phyloP scores from a whole-genome alignment of 306 rosid species.

The Rubus idaeus region DNA sequence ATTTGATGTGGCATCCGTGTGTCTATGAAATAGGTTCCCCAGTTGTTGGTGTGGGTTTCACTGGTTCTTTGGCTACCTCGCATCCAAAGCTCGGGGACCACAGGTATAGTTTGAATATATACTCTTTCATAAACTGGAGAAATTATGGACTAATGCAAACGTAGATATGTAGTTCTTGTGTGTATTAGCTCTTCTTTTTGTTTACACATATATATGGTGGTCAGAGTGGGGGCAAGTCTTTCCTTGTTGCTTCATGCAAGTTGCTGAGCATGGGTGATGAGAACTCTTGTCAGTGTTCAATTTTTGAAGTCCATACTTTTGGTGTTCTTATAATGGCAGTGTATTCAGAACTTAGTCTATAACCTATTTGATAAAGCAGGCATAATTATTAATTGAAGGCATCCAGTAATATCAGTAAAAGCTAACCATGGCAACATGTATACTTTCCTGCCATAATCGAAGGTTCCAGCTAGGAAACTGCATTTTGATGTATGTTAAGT shows the following conservation, averaged over 20 bases:
- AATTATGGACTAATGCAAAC: background rate
- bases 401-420: background rate
- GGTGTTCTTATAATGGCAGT: background rate
- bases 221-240: background rate
- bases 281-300: background rate
- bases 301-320: background rate
- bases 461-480: background rate
- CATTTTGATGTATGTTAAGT: too few relatives aligned
- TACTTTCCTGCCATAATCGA: background rate
- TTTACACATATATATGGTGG: background rate
- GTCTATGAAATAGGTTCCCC: slow-evolving; percentile 59
- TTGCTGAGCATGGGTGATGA: background rate
- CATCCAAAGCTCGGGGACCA: slow-evolving; percentile 81
- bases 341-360: background rate
- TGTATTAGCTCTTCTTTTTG: background rate
- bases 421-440: background rate
- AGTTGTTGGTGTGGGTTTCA: slow-evolving; percentile 87
- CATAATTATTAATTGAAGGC: background rate
- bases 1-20: slow-evolving; percentile 16
- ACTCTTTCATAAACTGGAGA: slow-evolving; percentile 3
- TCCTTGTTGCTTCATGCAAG: background rate
- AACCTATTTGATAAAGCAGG: background rate
- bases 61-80: slow-evolving; percentile 66
- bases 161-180: background rate
- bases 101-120: slow-evolving; percentile 44